Percentiles rank a stretch among this genome's conserved stretches.
phyloP scores from a whole-genome alignment of 2,329 filamentous ascomycete genomes.

The Ceratocystis smalleyi region DNA sequence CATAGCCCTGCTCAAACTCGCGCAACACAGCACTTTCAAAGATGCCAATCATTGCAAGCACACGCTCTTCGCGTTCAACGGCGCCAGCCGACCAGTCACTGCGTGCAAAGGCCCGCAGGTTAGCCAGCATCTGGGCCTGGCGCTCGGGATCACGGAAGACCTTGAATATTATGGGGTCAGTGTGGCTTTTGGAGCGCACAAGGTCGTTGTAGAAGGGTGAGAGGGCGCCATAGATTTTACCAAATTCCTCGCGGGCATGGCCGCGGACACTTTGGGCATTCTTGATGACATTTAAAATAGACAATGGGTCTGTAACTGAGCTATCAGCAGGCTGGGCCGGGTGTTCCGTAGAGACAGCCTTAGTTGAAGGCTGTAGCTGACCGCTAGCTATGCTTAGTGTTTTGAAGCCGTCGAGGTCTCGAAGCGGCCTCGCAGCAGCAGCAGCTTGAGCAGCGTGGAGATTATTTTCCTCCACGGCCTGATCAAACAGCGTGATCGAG shows the following conservation, averaged over 20 bases:
- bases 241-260: slow-evolving; percentile 76
- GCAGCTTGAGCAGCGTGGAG: slow-evolving; percentile 21
- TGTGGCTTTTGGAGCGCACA: slow-evolving; percentile 51
- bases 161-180: slow-evolving; percentile 71
- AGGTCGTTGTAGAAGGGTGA: slow-evolving; percentile 83
- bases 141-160: slow-evolving; percentile 77
- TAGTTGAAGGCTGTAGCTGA: background rate
- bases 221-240: slow-evolving; percentile 74
- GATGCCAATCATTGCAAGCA: slow-evolving; percentile 58
- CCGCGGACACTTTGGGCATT: slow-evolving; percentile 65
- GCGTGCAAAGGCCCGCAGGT: slow-evolving; percentile 60
- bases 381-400: slow-evolving; percentile 43
- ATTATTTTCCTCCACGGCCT: slow-evolving; percentile 41
- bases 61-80: slow-evolving; percentile 51
- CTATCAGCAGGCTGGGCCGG: slow-evolving; percentile 21
- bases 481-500: slow-evolving; percentile 58
- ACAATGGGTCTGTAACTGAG: slow-evolving; percentile 41
- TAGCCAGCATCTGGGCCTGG: slow-evolving; percentile 77
- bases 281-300: slow-evolving; percentile 53
- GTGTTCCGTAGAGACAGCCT: background rate
- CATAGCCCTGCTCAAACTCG: slow-evolving; percentile 88
- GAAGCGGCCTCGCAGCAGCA: slow-evolving; percentile 19
- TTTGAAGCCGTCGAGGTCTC: slow-evolving; percentile 57
- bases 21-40: slow-evolving; percentile 83
- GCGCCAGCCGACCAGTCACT: slow-evolving; percentile 71